phyloP scores from a whole-genome alignment of 345 rosid species.

The Rhizophora mangle region DNA sequence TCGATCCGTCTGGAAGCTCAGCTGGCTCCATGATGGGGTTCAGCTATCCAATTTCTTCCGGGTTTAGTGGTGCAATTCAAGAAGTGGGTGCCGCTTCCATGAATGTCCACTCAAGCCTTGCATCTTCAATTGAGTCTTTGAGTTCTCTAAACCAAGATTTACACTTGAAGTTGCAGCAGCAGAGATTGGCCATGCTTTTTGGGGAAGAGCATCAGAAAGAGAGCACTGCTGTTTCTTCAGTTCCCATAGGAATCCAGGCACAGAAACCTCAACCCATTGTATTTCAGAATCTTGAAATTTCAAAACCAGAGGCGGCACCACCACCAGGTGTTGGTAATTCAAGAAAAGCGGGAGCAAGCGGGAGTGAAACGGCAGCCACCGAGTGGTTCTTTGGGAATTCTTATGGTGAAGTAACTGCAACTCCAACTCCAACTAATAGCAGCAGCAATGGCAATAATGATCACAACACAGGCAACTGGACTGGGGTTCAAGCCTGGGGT shows the following conservation, averaged over 20 bases:
- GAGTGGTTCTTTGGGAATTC: constrained; percentile 75
- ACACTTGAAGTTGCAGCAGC: constrained; percentile 94
- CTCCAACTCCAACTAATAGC: constrained; percentile 36
- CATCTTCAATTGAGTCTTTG: constrained; percentile 81
- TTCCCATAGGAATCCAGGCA: constrained; percentile 30
- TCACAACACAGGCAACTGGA: constrained; percentile 29
- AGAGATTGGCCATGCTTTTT: constrained; percentile 63
- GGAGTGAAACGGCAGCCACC: constrained; percentile 34
- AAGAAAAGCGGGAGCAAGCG: constrained; percentile 31
- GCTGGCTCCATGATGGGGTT: constrained; percentile 46
- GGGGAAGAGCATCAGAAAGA: constrained; percentile 43
- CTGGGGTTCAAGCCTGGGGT: constrained; percentile 42
- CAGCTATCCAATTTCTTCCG: constrained; percentile 39
- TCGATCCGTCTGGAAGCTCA: constrained; percentile 46
- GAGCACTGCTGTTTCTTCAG: constrained; percentile 23
- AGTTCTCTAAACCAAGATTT: constrained; percentile 89
- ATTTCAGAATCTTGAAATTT: constrained; percentile 59
- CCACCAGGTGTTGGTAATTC: constrained; percentile 23
- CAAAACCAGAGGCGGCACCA: constrained; percentile 26
- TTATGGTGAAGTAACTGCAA: constrained; percentile 36
- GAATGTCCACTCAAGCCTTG: constrained; percentile 56
- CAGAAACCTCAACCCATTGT: constrained; percentile 56
- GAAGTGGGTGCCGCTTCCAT: constrained; percentile 41
- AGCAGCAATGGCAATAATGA: constrained; percentile 32
- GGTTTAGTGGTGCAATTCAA: constrained; percentile 41